Conservation (phyloP, 208 protist species). For the Trypanosoma vivax region DNA sequence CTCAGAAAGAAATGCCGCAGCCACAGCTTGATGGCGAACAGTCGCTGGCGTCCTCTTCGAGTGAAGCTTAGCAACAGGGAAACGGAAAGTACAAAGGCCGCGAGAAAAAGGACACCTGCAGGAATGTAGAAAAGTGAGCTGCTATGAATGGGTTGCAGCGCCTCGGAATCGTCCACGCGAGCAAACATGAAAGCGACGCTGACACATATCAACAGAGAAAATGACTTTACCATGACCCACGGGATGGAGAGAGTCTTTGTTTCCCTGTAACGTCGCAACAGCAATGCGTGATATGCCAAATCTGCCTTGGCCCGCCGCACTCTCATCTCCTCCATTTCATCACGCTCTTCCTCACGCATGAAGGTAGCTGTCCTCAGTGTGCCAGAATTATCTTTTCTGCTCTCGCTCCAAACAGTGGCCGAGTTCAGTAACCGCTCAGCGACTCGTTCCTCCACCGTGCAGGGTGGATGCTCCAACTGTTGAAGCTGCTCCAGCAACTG, state of each 20-base stretch:
- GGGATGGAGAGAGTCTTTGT: slow-evolving; percentile 5
- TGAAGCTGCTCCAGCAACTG: slow-evolving; percentile 13
- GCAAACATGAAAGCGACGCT: slow-evolving; percentile 9
- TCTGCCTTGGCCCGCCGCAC: slow-evolving; percentile 12
- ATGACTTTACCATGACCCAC: slow-evolving; percentile 8
- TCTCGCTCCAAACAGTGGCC: neutral
- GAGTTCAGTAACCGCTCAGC: slow-evolving; percentile 1
- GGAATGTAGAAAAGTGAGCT: slow-evolving; percentile 1
- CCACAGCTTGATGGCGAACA: too few relatives aligned
- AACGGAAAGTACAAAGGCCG: slow-evolving; percentile 1
- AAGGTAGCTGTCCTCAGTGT: neutral
- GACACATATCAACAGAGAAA: neutral
- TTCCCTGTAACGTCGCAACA: slow-evolving; percentile 2
- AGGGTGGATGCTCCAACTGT: slow-evolving; percentile 6
- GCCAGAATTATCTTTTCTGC: neutral
- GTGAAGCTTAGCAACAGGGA: too few relatives aligned
- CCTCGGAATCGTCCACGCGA: neutral
- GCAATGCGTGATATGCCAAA: slow-evolving; percentile 11
- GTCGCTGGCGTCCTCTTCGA: too few relatives aligned
- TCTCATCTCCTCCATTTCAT: neutral
- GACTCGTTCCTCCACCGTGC: slow-evolving; percentile 11
- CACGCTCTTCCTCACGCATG: neutral
- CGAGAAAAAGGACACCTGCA: slow-evolving; percentile 5
- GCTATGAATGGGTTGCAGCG: neutral
- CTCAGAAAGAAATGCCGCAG: too few relatives aligned